phyloP scores from a whole-genome alignment of 495 filamentous ascomycete genomes.

The Penicillium roqueforti region DNA sequence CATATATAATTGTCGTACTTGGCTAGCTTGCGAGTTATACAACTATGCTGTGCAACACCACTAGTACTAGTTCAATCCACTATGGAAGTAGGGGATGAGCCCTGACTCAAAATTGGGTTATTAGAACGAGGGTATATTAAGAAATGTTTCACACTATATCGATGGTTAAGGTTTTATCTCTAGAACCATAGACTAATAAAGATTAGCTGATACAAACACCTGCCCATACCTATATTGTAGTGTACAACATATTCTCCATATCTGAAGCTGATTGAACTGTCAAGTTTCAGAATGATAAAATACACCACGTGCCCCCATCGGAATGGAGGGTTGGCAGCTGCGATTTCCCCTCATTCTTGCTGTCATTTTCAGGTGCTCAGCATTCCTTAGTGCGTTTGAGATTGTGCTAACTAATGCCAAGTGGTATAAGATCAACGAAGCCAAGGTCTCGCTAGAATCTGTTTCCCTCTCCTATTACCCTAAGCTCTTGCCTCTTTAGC shows the following conservation, averaged over 20 bases:
- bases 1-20: not conserved
- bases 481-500: not conserved
- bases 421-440: not conserved
- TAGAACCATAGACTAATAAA: not conserved
- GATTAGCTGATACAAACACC: not conserved
- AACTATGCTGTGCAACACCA: not conserved
- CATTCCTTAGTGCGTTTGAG: conserved; percentile 17
- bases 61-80: not conserved
- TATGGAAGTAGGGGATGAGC: not conserved
- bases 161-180: not conserved
- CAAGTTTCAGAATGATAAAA: not conserved
- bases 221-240: not conserved
- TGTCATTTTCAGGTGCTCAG: conserved; percentile 6
- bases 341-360: conserved; percentile 10
- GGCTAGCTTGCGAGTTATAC: not conserved
- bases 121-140: not conserved
- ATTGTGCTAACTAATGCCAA: conserved; percentile 1
- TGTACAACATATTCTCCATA: not conserved
- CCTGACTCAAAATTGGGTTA: not conserved
- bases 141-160: not conserved
- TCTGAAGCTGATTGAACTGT: not conserved
- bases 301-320: conserved; percentile 18
- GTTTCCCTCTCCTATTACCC: not conserved
- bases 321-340: conserved; percentile 14
- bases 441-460: not conserved